Percentiles rank a stretch among this genome's conserved stretches.
These are phyloP conservation scores for Protomyces lactucae-debilis DNA, from an alignment of 1,139 yeast species.

Conservation along the genomic window DNA sequence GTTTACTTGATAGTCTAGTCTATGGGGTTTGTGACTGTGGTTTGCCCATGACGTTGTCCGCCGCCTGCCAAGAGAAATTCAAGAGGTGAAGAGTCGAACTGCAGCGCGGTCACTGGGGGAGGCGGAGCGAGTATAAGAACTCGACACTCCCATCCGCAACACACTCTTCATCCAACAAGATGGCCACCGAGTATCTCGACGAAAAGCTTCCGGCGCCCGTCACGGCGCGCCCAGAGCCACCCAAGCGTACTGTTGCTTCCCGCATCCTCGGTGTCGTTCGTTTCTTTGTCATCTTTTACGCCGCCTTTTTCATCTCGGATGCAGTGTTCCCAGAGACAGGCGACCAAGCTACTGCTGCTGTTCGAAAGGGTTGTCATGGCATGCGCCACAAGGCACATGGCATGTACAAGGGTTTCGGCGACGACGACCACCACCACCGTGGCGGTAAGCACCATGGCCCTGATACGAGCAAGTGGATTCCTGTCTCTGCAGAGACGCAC, in stretches of 20 bases:
- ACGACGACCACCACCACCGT: neutral
- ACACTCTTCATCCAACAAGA: neutral
- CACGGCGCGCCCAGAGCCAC: neutral
- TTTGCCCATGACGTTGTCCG: neutral
- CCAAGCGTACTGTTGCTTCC: neutral
- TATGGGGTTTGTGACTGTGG: neutral
- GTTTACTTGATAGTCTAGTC: no score
- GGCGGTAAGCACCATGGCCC: conserved; percentile 13
- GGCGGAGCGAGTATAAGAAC: no score
- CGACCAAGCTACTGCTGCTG: neutral
- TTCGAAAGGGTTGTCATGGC: neutral
- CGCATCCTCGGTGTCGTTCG: neutral
- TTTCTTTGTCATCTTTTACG: neutral
- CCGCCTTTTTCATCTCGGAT: neutral
- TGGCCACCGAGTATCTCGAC: neutral
- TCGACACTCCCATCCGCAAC: neutral
- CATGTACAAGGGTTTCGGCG: neutral
- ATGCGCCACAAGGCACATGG: neutral
- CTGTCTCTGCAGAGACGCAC: conserved; percentile 11
- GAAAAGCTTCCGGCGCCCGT: neutral
- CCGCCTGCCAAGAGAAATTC: neutral
- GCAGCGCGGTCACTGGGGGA: no score
- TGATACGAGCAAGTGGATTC: conserved; percentile 8
- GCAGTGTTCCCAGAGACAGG: neutral
- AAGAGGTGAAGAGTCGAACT: no score